Conservation (phyloP, 768 basidiomycete species). For the Polyporus arcularius region DNA sequence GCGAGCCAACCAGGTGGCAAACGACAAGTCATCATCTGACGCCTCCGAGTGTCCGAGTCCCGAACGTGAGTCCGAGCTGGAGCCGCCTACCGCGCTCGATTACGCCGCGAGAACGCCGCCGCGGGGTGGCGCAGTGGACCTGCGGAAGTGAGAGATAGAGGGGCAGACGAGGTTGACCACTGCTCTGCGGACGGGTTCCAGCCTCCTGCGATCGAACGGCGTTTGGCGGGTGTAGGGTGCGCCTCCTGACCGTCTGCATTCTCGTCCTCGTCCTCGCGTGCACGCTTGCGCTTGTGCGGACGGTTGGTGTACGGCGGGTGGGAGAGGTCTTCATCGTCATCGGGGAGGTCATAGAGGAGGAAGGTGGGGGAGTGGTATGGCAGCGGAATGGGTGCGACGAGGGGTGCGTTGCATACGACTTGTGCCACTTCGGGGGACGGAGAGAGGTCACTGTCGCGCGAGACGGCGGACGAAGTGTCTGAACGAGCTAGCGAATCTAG, state of each 20-base stretch:
- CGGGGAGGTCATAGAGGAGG: conserved; percentile 67
- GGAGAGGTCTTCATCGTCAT: conserved; percentile 69
- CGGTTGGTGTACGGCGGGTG: conserved; percentile 65
- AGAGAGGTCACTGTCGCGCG: conserved; percentile 26
- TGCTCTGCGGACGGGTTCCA: not conserved
- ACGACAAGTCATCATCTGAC: conserved; percentile 3
- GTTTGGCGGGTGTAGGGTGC: conserved; percentile 19
- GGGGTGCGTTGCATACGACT: conserved; percentile 66
- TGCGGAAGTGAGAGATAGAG: not conserved
- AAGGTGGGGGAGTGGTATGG: conserved; percentile 72
- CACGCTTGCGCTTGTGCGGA: conserved; percentile 57
- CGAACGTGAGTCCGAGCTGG: not conserved
- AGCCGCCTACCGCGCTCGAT: conserved; percentile 18
- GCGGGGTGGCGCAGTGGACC: conserved; percentile 10
- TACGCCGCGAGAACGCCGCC: conserved; percentile 20
- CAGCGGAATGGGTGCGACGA: conserved; percentile 66
- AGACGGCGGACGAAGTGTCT: conserved; percentile 30
- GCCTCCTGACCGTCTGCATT: not conserved
- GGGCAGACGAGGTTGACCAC: not conserved
- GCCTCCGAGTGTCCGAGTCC: not conserved
- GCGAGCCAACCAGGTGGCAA: not conserved
- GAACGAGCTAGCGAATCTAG: conserved; percentile 47
- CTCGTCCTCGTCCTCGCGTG: conserved; percentile 17
- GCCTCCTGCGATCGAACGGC: conserved; percentile 13
- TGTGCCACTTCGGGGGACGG: conserved; percentile 38